Evolutionary conservation across 2,329 filamentous ascomycete species (phyloP).

Genomic region (Nemania sp.): DNA sequence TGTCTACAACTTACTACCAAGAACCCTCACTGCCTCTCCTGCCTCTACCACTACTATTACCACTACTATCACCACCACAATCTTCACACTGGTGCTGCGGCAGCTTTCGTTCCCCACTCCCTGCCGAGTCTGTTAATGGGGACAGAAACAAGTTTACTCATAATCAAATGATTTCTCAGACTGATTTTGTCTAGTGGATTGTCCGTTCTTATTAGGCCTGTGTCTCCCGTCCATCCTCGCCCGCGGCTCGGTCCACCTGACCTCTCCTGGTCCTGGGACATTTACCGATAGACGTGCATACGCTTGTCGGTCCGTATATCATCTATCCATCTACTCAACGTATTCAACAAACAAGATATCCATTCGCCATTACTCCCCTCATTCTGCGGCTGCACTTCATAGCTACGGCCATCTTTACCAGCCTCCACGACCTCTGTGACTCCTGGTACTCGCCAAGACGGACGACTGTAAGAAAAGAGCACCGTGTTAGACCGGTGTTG

Average conservation of each 20-base stretch:
- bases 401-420: neutral
- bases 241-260: neutral
- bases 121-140: constrained; percentile 8
- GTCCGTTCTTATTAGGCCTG: constrained; percentile 2
- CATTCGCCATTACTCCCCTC: neutral
- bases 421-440: constrained; percentile 13
- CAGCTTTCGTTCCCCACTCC: constrained; percentile 1
- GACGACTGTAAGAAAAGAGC: too few relatives aligned
- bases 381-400: neutral
- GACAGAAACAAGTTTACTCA: constrained; percentile 11
- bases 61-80: too few relatives aligned
- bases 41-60: too few relatives aligned
- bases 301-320: neutral
- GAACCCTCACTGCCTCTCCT: too few relatives aligned
- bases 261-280: neutral
- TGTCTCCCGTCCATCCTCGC: neutral
- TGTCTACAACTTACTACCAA: too few relatives aligned
- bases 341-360: too few relatives aligned
- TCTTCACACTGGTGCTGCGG: too few relatives aligned
- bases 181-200: constrained; percentile 5
- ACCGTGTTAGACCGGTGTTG: too few relatives aligned
- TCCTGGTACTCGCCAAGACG: too few relatives aligned
- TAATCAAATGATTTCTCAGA: constrained; percentile 17
- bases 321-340: neutral
- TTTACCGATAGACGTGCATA: neutral